Base-by-base conservation (phyloP, 1,284 basidiomycete genomes). In the Ceratobasidium theobromae region DNA sequence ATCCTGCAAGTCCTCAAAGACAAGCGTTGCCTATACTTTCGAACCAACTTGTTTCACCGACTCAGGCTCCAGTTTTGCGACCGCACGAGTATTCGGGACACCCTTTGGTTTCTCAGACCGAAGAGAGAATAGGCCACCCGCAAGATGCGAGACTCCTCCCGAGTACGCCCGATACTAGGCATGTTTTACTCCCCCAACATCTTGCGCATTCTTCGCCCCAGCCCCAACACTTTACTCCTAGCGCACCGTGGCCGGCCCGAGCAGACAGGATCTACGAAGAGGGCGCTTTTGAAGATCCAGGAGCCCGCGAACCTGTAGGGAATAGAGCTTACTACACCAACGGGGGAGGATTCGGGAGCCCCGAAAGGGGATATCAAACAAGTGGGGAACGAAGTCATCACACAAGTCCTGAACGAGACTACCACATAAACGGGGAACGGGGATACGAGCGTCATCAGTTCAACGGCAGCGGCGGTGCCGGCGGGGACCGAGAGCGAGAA, bases 341-440 rank as follows among this genome's bases (percentile, higher is more conserved):
- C 35, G 57, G 57, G 35, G 35, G 35, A 16, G 35, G 6, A 38
- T 16, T 38, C 35, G 14, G 35, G 25, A 38, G 32, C 21, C 25
- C 45, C 21, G 57, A 48, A 21, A n/a, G 55, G 18, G 30, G 8
- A 38, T 38, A 38, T 16, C 35, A 6, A 38, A 16, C 35, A 6
- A 38, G 43, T 12, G 25, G 41, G 25, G 41, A 45, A 23, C 14
- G 40, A 21, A 33, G 33, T 12, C 18, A 18, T 11, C 35, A 40
- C 5, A 27, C 4, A 12, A 35, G 60, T 53, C 23, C 32, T 16
- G 35, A 35, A 14, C 23, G 60, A 32, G 60, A 51, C 14, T 64
- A 51, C 28, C 60, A 53, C 16, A 38, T 45, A n/a, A 49, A 33
- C 33, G 43, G 45, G 3, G 57, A 64, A 43, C 48, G 60, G 27